Evolutionary conservation across 345 rosid genomes (phyloP), one percentile per base, ranked within the genome.

Genomic region (Moricandia moricandioides): DNA sequence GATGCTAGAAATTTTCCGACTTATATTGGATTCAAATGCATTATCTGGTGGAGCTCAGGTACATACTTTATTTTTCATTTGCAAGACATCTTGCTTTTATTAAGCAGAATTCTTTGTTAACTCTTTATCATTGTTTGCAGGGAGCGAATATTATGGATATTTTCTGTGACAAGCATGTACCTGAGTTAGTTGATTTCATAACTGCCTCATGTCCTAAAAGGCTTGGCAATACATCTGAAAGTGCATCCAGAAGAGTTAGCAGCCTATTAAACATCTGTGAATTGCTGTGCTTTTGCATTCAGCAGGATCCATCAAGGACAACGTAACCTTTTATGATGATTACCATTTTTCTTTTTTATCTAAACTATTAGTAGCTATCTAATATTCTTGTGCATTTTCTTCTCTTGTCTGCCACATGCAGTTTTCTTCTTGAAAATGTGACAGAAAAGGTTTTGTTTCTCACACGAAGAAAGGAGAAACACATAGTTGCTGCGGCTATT

Each of bases 131-230:
- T 16, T 73, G 40, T 39, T 70, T 82, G 93, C 88, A 93, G 98
- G 83, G 87, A 79, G 89, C 83, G 76, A 82, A 74, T 40, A 75
- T 91, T 27, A 78, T 87, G 68, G 92, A 88, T 78, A 87, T 85
- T 66, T 91, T 93, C 84, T 91, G 82, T 79, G 97, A 88, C 85
- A 88, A 84, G 85, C 92, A 93, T 85, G 73, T 93, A 87, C 83
- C 75, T 70, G 96, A 88, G 64, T 84, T 93, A 61, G 83, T 88
- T 81, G 94, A 91, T 72, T 87, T 88, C 71, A 93, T 93, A 67
- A 80, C 87, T 57, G 85, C 84, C 70, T 85, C 97, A 13, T 91
- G 96, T 80, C 87, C 87, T 72, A 75, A 78, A 47, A 74, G 62
- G 71, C 81, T 86, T 31, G 80, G 55, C 31, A 61, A 81, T 79